Evolutionary conservation across 345 rosid genomes (phyloP).

Genomic region (Clausena lansium): DNA sequence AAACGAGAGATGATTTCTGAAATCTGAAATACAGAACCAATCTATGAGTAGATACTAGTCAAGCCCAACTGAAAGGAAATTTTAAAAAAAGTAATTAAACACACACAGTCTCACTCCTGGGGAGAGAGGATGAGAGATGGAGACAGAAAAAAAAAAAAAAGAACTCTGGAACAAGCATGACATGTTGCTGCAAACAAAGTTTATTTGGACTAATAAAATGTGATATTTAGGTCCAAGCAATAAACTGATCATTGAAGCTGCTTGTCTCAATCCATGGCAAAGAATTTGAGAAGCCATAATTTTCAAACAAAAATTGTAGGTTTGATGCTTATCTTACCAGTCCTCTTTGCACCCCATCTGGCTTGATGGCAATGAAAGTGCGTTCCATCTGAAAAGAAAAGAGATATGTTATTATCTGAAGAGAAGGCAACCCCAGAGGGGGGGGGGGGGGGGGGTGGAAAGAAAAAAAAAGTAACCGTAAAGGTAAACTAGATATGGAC

Average conservation of each 20-base stretch:
- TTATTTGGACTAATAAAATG: background rate
- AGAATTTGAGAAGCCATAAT: background rate
- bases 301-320: background rate
- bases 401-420: background rate
- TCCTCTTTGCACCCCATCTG: conserved; percentile 96
- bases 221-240: background rate
- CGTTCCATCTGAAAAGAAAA: conserved; percentile 64
- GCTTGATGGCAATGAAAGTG: conserved; percentile 98
- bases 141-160: too few relatives aligned
- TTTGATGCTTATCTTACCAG: conserved; percentile 54
- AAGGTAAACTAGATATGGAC: background rate
- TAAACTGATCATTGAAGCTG: conserved; percentile 1
- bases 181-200: background rate
- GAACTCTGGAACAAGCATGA: background rate
- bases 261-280: conserved; percentile 3
- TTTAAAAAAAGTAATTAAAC: background rate
- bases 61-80: background rate
- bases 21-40: conserved; percentile 42
- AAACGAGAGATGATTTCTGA: conserved; percentile 88
- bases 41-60: background rate
- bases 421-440: background rate
- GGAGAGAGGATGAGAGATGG: background rate
- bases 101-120: background rate
- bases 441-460: too few relatives aligned
- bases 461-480: background rate